Percentiles rank a stretch among this genome's conserved stretches.
Conservation (phyloP, 495 filamentous ascomycete species). For the Thozetella sp. region DNA sequence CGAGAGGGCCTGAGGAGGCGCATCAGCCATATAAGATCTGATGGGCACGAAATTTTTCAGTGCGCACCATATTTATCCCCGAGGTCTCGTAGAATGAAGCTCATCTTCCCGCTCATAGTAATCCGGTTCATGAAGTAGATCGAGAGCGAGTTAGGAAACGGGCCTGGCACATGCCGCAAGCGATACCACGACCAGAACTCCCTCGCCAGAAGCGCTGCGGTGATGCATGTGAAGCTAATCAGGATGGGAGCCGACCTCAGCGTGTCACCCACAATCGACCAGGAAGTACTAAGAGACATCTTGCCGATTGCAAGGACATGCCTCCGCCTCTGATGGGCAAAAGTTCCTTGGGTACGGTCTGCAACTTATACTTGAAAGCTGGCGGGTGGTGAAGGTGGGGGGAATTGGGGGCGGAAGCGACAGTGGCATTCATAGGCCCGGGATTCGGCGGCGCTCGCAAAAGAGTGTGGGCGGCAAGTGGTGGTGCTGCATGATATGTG, state of each 20-base stretch:
- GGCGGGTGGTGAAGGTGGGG: too few relatives aligned
- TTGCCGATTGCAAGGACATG: too few relatives aligned
- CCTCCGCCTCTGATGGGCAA: too few relatives aligned
- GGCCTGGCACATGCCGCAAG: conserved; percentile 29
- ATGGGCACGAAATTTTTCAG: neutral
- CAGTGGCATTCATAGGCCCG: too few relatives aligned
- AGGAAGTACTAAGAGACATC: neutral
- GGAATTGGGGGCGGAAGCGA: too few relatives aligned
- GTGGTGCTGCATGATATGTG: too few relatives aligned
- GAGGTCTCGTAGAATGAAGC: conserved; percentile 18
- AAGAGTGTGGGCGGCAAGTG: too few relatives aligned
- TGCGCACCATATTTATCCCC: conserved; percentile 18
- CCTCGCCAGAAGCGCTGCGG: neutral
- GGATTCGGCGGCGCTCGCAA: too few relatives aligned
- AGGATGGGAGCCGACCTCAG: neutral
- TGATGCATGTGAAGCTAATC: neutral
- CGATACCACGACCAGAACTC: conserved; percentile 22
- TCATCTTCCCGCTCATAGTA: conserved; percentile 12
- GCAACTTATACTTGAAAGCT: too few relatives aligned
- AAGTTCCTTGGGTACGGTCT: too few relatives aligned
- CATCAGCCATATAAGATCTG: neutral
- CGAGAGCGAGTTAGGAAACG: conserved; percentile 23
- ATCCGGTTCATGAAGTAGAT: conserved; percentile 19
- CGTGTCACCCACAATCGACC: neutral
- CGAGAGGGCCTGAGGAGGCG: conserved; percentile 27